Conservation (phyloP, 352 stramenopile species). For the Phytophthora fragariaefolia region DNA sequence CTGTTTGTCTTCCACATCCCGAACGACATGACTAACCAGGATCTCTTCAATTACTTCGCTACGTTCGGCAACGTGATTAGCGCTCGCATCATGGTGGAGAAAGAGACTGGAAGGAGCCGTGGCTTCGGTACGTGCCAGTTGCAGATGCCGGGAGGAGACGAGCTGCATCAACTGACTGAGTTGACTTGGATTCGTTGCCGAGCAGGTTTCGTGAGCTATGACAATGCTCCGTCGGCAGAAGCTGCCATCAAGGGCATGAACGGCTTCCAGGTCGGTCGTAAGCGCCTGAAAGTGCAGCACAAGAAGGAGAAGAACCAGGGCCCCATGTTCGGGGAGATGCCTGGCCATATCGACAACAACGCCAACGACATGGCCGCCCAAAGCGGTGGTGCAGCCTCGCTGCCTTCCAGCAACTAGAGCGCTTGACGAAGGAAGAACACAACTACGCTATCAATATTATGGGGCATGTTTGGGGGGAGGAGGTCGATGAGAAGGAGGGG, state of each 20-base stretch:
- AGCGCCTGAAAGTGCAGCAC: slow-evolving; percentile 97
- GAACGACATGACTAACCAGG: slow-evolving; percentile 97
- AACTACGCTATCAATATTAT: slow-evolving; percentile 49
- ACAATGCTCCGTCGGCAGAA: slow-evolving; percentile 92
- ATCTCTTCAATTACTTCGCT: slow-evolving; percentile 97
- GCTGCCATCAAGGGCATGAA: slow-evolving; percentile 96
- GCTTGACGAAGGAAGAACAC: slow-evolving; percentile 23
- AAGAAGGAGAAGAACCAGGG: slow-evolving; percentile 90
- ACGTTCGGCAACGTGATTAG: slow-evolving; percentile 96
- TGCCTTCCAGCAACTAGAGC: slow-evolving; percentile 49
- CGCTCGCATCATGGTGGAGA: slow-evolving; percentile 97
- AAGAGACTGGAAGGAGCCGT: slow-evolving; percentile 94
- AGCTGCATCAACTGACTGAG: not conserved
- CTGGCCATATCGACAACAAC: slow-evolving; percentile 59
- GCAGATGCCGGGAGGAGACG: too few species aligned
- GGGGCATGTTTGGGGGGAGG: slow-evolving; percentile 39
- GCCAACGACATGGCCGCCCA: slow-evolving; percentile 52
- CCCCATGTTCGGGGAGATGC: slow-evolving; percentile 75
- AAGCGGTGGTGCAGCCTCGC: slow-evolving; percentile 38
- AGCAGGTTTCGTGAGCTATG: slow-evolving; percentile 97
- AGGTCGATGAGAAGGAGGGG: slow-evolving; percentile 26
- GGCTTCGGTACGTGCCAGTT: slow-evolving; percentile 86
- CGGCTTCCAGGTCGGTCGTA: slow-evolving; percentile 96
- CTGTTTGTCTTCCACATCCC: slow-evolving; percentile 99
- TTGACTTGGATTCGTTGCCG: not conserved